These are phyloP conservation scores for Pisolithus marmoratus DNA, from an alignment of 768 basidiomycete species.

Conservation along the genomic window DNA sequence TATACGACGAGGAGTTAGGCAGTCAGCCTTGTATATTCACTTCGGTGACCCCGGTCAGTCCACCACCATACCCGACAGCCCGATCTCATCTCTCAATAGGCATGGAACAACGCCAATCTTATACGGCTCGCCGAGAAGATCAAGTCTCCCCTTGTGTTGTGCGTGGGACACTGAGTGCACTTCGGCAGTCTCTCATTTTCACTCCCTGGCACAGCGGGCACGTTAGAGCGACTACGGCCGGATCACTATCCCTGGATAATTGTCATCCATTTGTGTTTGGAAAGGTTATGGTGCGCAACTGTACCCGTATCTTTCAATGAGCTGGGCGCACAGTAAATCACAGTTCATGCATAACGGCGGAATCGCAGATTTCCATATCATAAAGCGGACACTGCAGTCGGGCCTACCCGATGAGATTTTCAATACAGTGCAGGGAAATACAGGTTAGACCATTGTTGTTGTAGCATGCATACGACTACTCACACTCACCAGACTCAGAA, in stretches of 20 bases:
- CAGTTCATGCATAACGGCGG: conserved; percentile 98
- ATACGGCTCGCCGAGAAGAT: conserved; percentile 95
- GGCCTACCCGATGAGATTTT: conserved; percentile 80
- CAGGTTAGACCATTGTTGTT: conserved; percentile 44
- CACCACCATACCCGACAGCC: background rate
- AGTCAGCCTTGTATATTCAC: conserved; percentile 93
- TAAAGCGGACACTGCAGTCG: conserved; percentile 79
- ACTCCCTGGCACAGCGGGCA: conserved; percentile 53
- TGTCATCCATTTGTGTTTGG: conserved; percentile 94
- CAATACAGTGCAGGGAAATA: conserved; percentile 86
- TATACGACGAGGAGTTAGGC: conserved; percentile 77
- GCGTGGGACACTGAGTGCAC: conserved; percentile 23
- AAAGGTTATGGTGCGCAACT: conserved; percentile 72
- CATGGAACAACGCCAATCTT: conserved; percentile 95
- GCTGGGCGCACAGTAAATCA: background rate
- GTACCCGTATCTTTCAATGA: background rate
- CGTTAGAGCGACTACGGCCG: conserved; percentile 91
- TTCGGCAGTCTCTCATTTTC: background rate
- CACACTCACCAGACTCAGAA: conserved; percentile 67
- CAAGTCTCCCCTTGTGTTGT: conserved; percentile 94
- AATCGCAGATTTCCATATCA: conserved; percentile 74
- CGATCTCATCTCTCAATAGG: conserved; percentile 41
- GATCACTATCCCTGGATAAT: conserved; percentile 86
- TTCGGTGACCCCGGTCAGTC: conserved; percentile 77
- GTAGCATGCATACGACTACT: background rate